Percentiles rank a stretch among this genome's conserved stretches.
Evolutionary conservation across 1,139 yeast species (phyloP).

Genomic region (Kazachstania sp.): DNA sequence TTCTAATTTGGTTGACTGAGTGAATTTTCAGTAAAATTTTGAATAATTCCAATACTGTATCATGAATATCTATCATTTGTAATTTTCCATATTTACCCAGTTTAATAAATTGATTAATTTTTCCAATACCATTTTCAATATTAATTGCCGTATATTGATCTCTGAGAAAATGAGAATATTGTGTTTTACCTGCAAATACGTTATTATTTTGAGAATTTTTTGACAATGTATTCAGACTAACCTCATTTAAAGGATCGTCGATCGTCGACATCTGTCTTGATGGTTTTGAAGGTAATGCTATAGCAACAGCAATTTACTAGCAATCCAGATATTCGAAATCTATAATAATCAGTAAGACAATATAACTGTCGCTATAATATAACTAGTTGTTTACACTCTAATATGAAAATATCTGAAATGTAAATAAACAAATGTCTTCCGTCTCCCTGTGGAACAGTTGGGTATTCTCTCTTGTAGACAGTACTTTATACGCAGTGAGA

Average conservation of each 20-base stretch:
- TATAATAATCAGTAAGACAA: too few species aligned
- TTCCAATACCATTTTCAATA: neutral
- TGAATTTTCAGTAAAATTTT: slow-evolving; percentile 14
- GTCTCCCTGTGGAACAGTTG: too few species aligned
- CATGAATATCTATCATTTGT: neutral
- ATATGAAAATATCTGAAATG: too few species aligned
- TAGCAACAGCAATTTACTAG: too few species aligned
- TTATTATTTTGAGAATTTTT: neutral
- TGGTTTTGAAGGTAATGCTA: neutral
- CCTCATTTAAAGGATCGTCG: slow-evolving; percentile 21
- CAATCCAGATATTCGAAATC: too few species aligned
- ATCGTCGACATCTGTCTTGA: slow-evolving; percentile 13
- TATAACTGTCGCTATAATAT: too few species aligned
- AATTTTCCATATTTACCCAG: neutral
- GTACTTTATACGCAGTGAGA: too few species aligned
- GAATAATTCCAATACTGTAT: slow-evolving; percentile 5
- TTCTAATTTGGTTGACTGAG: slow-evolving; percentile 11
- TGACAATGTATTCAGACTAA: slow-evolving; percentile 19
- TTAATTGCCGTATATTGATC: neutral
- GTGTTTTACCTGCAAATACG: neutral
- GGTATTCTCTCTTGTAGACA: too few species aligned
- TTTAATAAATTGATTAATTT: neutral
- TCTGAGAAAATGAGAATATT: neutral
- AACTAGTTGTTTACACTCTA: too few species aligned
- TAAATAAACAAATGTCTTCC: too few species aligned